Percentiles rank a stretch among this genome's conserved stretches.
Evolutionary conservation across 116 monocot genomes (phyloP).

Genomic region (Zostera marina): DNA sequence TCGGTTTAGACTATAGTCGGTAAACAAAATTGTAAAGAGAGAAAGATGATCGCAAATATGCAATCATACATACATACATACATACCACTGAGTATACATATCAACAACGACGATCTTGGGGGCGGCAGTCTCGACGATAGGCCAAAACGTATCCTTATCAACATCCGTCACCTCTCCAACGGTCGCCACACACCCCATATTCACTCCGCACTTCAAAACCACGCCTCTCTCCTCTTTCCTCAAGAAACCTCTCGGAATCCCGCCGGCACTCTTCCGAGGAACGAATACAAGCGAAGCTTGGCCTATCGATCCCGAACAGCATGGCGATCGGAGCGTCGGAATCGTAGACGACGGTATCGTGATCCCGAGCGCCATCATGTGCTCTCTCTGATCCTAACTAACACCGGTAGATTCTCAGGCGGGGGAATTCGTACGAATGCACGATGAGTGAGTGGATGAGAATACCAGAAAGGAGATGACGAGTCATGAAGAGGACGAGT

Average conservation of each 20-base stretch:
- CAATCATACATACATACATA: too few relatives aligned
- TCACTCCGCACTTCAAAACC: slow-evolving; percentile 26
- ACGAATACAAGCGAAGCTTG: background rate
- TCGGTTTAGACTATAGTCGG: too few relatives aligned
- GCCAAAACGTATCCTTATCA: slow-evolving; percentile 87
- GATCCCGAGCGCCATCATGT: slow-evolving; percentile 4
- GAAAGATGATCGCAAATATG: background rate
- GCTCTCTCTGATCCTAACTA: too few relatives aligned
- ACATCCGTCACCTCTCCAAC: slow-evolving; percentile 78
- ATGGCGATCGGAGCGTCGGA: slow-evolving; percentile 3
- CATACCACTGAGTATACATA: slow-evolving; percentile 96
- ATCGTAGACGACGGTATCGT: slow-evolving; percentile 1
- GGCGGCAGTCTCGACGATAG: slow-evolving; percentile 53
- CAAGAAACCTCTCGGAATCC: background rate
- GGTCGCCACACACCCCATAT: slow-evolving; percentile 21
- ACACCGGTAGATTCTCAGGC: too few relatives aligned
- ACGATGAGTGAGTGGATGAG: too few relatives aligned
- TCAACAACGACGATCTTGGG: slow-evolving; percentile 74
- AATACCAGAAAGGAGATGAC: too few relatives aligned
- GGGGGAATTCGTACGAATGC: too few relatives aligned
- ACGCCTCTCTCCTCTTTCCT: background rate
- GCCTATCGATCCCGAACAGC: background rate
- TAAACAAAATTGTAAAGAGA: background rate
- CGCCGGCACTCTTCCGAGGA: background rate
- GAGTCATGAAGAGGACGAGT: too few relatives aligned